Percentiles rank a stretch among this genome's conserved stretches.
These are phyloP conservation scores for Litsea cubeba DNA, from an alignment of 164 flowering plant species.

Conservation along the genomic window DNA sequence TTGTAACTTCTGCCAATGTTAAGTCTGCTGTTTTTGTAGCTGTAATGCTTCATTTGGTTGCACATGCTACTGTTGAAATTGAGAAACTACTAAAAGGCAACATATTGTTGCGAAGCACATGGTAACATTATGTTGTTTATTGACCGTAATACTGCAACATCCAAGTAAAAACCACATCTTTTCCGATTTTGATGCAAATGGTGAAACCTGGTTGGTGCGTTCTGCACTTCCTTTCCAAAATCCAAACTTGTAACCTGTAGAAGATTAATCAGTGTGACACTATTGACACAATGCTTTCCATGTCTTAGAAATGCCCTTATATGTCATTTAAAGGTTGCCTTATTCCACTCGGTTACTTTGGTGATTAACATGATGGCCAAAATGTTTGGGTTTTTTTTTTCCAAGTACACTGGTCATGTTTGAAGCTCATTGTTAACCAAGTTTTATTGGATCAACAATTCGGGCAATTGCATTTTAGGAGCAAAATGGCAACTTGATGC, in stretches of 20 bases:
- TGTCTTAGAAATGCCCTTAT: too few species aligned
- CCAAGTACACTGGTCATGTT: not conserved
- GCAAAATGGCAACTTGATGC: not conserved
- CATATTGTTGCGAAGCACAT: not conserved
- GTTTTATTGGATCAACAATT: not conserved
- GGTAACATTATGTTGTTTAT: not conserved
- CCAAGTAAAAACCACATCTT: not conserved
- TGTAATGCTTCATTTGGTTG: slow-evolving; percentile 2
- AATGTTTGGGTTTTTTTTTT: too few species aligned
- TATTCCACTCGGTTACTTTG: too few species aligned
- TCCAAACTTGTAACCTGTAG: too few species aligned
- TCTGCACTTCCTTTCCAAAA: too few species aligned
- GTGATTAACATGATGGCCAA: too few species aligned
- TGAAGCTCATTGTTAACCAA: not conserved
- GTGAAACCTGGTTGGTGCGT: not conserved
- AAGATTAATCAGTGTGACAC: too few species aligned
- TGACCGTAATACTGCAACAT: not conserved
- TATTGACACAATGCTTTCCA: too few species aligned
- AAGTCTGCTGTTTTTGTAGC: not conserved
- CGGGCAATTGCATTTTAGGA: not conserved
- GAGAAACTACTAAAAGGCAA: slow-evolving; percentile 1
- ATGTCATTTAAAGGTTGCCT: too few species aligned
- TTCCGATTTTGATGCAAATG: not conserved
- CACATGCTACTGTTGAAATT: slow-evolving; percentile 3
- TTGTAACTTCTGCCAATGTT: not conserved